A percentile compares a stretch with the other conserved stretches of the same genome.
Evolutionary conservation across 1,139 yeast genomes (phyloP).

Genomic region (Pneumocystis oryctolagi): DNA sequence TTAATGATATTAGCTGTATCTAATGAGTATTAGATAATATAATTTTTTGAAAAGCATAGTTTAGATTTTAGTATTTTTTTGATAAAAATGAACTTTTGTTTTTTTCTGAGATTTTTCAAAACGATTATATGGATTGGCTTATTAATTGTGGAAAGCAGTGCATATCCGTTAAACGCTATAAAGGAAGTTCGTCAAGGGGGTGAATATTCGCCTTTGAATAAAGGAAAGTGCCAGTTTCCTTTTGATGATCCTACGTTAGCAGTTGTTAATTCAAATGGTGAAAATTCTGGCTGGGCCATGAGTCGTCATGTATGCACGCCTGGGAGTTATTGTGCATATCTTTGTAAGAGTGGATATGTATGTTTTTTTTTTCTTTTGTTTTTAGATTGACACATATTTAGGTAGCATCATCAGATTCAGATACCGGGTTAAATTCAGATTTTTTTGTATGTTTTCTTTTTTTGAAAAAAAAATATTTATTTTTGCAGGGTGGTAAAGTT

Average conservation of each 20-base stretch:
- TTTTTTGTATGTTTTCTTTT: conserved; percentile 91
- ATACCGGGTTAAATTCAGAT: conserved; percentile 73
- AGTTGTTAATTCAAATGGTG: background rate
- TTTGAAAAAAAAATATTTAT: conserved; percentile 90
- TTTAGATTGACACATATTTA: conserved; percentile 48
- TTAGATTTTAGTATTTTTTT: background rate
- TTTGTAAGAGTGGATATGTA: background rate
- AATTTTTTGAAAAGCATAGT: background rate
- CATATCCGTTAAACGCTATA: background rate
- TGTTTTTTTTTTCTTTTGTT: conserved; percentile 9
- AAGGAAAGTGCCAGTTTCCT: background rate
- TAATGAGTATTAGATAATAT: background rate
- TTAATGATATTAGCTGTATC: background rate
- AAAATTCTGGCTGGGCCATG: background rate
- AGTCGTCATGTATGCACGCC: background rate
- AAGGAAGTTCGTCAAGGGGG: background rate
- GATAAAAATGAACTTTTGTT: background rate
- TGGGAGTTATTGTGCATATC: background rate
- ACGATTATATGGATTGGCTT: background rate
- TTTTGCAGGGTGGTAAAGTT: conserved; percentile 63
- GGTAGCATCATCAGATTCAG: conserved; percentile 77
- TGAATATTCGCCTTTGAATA: background rate
- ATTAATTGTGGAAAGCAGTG: background rate
- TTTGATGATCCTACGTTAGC: background rate
- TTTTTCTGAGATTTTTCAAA: background rate